These are phyloP conservation scores for Verticillium longisporum DNA, from an alignment of 2,329 filamentous ascomycete species.

Conservation along the genomic window DNA sequence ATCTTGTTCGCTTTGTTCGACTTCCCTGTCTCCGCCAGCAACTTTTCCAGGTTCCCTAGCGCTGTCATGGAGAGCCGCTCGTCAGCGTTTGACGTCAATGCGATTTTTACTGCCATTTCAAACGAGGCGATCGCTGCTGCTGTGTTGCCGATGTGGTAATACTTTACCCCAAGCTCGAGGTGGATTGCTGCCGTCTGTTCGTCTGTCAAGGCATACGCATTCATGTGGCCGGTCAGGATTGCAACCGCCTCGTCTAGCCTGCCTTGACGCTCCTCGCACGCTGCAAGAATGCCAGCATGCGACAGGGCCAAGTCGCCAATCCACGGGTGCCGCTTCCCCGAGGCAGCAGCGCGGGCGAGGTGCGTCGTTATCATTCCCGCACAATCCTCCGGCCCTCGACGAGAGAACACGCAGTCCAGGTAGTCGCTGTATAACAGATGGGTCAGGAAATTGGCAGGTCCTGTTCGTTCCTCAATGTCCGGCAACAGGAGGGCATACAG, in stretches of 20 bases:
- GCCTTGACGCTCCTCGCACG: constrained; percentile 20
- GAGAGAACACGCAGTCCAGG: constrained; percentile 23
- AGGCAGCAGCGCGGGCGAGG: constrained; percentile 19
- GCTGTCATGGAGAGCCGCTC: constrained; percentile 23
- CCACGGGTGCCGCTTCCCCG: constrained; percentile 21
- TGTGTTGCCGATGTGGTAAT: constrained; percentile 19
- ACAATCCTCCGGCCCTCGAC: constrained; percentile 17
- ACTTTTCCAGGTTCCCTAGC: constrained; percentile 24
- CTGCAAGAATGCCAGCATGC: constrained; percentile 21
- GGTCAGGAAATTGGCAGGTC: constrained; percentile 23
- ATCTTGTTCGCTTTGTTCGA: constrained; percentile 17
- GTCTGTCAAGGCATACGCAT: constrained; percentile 19
- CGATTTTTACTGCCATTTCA: constrained; percentile 20
- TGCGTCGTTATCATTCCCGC: constrained; percentile 21
- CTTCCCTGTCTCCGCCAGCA: constrained; percentile 15
- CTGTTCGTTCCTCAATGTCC: constrained; percentile 21
- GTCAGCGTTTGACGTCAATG: constrained; percentile 19
- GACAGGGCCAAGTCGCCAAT: constrained; percentile 22
- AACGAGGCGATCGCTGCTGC: constrained; percentile 21
- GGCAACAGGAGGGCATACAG: constrained; percentile 23
- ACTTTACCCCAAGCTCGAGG: constrained; percentile 24
- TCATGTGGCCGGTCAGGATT: constrained; percentile 18
- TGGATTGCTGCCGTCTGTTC: constrained; percentile 23
- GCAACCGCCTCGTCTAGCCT: constrained; percentile 21
- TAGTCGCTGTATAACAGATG: constrained; percentile 25